Base-by-base conservation (phyloP, 805 yeast species). In the Schwanniomyces sp. region DNA sequence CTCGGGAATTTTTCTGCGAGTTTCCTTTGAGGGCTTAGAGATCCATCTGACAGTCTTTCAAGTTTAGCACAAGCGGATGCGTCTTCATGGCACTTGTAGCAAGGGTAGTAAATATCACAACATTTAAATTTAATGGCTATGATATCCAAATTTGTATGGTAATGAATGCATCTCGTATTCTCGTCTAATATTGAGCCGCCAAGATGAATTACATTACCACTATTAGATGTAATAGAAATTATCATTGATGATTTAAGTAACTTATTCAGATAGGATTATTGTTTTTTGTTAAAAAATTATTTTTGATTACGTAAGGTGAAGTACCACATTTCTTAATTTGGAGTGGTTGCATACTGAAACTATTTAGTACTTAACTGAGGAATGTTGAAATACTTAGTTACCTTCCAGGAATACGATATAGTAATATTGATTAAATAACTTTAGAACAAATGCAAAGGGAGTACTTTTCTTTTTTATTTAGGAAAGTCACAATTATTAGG, bases 91-190 rank as follows among this genome's bases (percentile, higher is more conserved):
- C 78, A 73, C 51, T 69, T 49, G 53, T 55, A 68, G 55, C 78
- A 73, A 2, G 76, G 75, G 49, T 59, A 73, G 48, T 63, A 73
- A 12, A 44, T 41, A 5, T 47, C 52, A 49, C 78, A 73, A 55
- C 78, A 73, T 49, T 59, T 59, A 52, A 67, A 71, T 47, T 67
- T 69, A 40, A 73, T 52, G 10, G 76, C 76, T 4, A 73, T 66
- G 8, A 73, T 58, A 51, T 73, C 78, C 2, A 67, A 56, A 4
- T 34, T 43, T 38, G 61, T 50, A 43, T 68, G 64, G 52, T 72
- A 72, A 59, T 73, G 78, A 6, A 41, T 30, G 43, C 78, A 73
- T 18, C 78, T 50, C 3, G 77, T 72, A 21, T 66, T 47, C 7
- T 41, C 21, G 52, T 72, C 77, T 3, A 62, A 58, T 5, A 48